Evolutionary conservation across 192 early-diverging fungal genomes (phyloP).

Genomic region (Cladochytrium replicatum): DNA sequence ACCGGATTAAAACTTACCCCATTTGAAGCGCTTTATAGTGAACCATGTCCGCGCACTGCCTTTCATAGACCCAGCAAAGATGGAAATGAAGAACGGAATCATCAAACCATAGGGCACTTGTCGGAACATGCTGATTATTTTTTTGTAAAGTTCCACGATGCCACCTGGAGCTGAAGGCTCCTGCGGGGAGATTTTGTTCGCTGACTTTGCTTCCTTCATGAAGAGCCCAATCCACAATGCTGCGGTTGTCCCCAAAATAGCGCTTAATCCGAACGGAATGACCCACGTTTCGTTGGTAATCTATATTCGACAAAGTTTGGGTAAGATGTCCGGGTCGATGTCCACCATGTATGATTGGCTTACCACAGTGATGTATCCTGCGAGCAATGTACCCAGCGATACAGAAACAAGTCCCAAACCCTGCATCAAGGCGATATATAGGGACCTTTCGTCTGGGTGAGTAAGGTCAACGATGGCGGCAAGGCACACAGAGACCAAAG

Average conservation of each 20-base stretch:
- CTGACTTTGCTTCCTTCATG: not conserved
- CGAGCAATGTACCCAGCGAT: not conserved
- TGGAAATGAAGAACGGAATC: not conserved
- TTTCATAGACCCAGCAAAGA: not conserved
- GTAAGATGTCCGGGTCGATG: no score
- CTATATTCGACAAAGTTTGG: not conserved
- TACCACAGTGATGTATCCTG: not conserved
- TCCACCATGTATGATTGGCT: not conserved
- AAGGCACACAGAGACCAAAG: not conserved
- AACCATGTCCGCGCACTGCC: not conserved
- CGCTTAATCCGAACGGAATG: not conserved
- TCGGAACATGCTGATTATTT: not conserved
- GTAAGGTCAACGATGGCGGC: not conserved
- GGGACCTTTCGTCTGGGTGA: not conserved
- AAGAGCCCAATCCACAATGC: not conserved
- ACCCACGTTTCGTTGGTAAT: not conserved
- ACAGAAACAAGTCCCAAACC: not conserved
- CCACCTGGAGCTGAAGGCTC: no score
- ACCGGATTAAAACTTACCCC: not conserved
- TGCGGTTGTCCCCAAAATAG: not conserved
- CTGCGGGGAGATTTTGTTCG: not conserved
- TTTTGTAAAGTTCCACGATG: not conserved
- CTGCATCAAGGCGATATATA: not conserved
- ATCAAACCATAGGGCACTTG: not conserved
- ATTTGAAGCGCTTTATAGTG: not conserved